Evolutionary conservation across 2,329 filamentous ascomycete genomes (phyloP).

Genomic region (Cladophialophora chaetospira): DNA sequence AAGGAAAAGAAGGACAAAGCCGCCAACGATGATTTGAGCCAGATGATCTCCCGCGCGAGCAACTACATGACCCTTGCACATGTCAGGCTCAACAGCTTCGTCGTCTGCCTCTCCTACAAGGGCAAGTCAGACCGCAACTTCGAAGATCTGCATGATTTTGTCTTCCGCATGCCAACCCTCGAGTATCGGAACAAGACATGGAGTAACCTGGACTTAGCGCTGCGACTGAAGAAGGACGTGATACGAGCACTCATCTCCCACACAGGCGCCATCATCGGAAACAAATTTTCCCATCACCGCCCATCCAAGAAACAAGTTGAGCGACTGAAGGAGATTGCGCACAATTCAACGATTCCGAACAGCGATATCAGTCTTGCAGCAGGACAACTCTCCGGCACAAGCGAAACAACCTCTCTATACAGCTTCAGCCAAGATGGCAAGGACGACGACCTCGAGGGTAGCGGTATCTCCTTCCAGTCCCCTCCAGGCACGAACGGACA

Average conservation of each 20-base stretch:
- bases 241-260: slow-evolving; percentile 93
- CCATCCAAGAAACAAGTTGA: slow-evolving; percentile 77
- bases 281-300: slow-evolving; percentile 90
- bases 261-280: slow-evolving; percentile 92
- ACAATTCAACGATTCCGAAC: slow-evolving; percentile 64
- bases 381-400: slow-evolving; percentile 31
- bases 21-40: slow-evolving; percentile 79
- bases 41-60: slow-evolving; percentile 93
- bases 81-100: slow-evolving; percentile 91
- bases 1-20: slow-evolving; percentile 62
- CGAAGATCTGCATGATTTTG: slow-evolving; percentile 95
- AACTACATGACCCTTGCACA: slow-evolving; percentile 98
- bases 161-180: slow-evolving; percentile 90
- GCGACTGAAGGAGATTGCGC: slow-evolving; percentile 81
- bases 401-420: slow-evolving; percentile 34
- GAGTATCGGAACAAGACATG: slow-evolving; percentile 99
- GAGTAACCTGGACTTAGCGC: slow-evolving; percentile 92
- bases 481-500: slow-evolving; percentile 18
- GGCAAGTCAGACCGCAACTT: slow-evolving; percentile 93
- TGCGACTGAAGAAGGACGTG: slow-evolving; percentile 91
- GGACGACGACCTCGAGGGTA: slow-evolving; percentile 29
- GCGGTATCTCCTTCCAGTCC: slow-evolving; percentile 30
- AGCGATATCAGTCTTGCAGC: slow-evolving; percentile 37
- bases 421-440: slow-evolving; percentile 27
- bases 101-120: slow-evolving; percentile 94